Evolutionary conservation across 1,284 basidiomycete genomes (phyloP), one percentile per base, ranked within the genome.

Genomic region (Anthracocystis panici-leucophaei): DNA sequence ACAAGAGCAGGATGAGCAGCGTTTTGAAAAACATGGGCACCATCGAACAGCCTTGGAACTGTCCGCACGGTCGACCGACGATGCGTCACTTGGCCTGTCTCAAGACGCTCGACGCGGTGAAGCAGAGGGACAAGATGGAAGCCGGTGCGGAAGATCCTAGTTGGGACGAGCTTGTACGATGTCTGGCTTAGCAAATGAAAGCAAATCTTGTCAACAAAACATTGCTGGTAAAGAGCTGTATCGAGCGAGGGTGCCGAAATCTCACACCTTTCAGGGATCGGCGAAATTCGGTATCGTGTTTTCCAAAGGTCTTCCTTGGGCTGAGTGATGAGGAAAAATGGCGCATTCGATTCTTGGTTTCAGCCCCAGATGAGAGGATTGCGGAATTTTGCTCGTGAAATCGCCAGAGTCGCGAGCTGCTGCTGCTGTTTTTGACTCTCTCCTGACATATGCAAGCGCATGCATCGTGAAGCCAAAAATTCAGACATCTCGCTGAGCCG

Each of bases 11-110:
- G 83, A 98, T 98, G 97, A 88, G 88, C 12, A 86, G 21, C 70
- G 90, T 98, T 63, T 88, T 99, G 2, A 89, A 89, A 51, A 93
- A 98, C 85, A 97, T 99, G 94, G 93, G 93, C 42, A 92, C 89
- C 8, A 95, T 99, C 88, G 93, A 97, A 78, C 94, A 97, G 82
- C 97, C 95, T 0, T 99, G 97, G 89, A 94, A 96, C 68, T 98
- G 95, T 83, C 95, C 96, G 2, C 95, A 97, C 83, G 95, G 95
- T 5, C 88, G 95, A 48, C 96, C 96, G 1, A 99, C 95, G 8
- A 97, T 97, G 94, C 90, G 95, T 1, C 83, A 84, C 53, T 65
- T 84, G 21, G 75, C 69, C 3, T 76, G 77, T 59, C 58, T 80
- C 31, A 58, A 66, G 44, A 61, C 59, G 48, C 41, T 66, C 11